Conservation (phyloP, 2,329 filamentous ascomycete genomes). For the Fusarium sp. region DNA sequence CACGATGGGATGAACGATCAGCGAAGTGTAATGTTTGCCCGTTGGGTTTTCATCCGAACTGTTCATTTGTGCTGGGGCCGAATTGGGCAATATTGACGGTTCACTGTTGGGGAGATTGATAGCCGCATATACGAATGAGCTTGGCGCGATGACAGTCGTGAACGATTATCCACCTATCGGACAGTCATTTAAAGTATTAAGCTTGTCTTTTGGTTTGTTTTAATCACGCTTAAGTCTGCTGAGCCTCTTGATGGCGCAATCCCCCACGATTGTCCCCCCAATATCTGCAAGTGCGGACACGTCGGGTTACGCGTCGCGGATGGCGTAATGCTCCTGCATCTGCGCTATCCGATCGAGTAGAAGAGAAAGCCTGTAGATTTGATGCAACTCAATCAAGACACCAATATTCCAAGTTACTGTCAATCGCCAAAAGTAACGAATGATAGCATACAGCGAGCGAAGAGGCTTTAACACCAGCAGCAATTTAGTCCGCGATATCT, state of each 20-base stretch:
- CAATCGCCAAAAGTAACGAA: background rate
- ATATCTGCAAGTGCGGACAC: background rate
- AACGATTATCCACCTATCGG: background rate
- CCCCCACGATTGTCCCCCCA: background rate
- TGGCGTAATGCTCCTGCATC: background rate
- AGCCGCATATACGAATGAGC: background rate
- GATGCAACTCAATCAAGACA: background rate
- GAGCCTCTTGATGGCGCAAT: background rate
- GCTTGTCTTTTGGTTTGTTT: background rate
- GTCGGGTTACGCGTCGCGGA: background rate
- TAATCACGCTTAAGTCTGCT: background rate
- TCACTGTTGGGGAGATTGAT: background rate
- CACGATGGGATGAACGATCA: background rate
- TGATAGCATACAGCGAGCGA: accelerated
- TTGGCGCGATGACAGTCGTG: background rate
- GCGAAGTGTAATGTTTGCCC: background rate
- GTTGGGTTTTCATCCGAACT: background rate
- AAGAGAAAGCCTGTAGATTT: background rate
- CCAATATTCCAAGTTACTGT: background rate
- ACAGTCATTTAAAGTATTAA: background rate
- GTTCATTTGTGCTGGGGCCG: background rate
- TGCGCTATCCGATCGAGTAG: background rate
- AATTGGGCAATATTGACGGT: background rate
- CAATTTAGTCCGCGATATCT: background rate
- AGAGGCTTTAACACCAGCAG: background rate